A percentile compares a stretch with the other conserved stretches of the same genome.
These are phyloP conservation scores for Exidia glandulosa DNA, from an alignment of 768 basidiomycete species.

Conservation along the genomic window DNA sequence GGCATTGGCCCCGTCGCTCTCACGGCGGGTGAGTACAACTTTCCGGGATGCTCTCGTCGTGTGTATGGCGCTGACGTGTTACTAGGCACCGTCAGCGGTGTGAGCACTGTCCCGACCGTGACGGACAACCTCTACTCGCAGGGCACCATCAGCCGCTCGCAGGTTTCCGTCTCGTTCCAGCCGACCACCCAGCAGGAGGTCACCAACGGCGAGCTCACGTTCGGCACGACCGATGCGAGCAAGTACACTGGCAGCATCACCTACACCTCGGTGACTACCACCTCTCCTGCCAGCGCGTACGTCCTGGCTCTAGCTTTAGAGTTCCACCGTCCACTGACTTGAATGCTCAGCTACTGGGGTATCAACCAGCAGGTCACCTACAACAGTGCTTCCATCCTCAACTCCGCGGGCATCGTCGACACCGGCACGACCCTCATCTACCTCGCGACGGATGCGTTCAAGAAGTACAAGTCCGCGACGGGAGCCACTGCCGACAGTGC, in stretches of 20 bases:
- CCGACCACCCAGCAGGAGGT: conserved; percentile 25
- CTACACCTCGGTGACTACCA: conserved; percentile 31
- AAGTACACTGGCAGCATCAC: conserved; percentile 29
- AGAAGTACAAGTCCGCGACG: background rate
- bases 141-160: conserved; percentile 32
- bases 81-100: conserved; percentile 10
- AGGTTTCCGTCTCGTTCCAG: conserved; percentile 41
- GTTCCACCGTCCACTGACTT: background rate
- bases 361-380: conserved; percentile 34
- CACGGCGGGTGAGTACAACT: conserved; percentile 32
- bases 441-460: background rate
- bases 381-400: conserved; percentile 24
- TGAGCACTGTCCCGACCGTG: conserved; percentile 39
- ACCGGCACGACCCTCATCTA: conserved; percentile 34
- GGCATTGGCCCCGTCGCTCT: conserved; percentile 36
- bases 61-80: no score
- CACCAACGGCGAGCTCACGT: conserved; percentile 45
- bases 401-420: conserved; percentile 36
- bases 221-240: conserved; percentile 38
- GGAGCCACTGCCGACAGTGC: background rate
- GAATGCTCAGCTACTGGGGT: conserved; percentile 29
- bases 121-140: conserved; percentile 45
- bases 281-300: conserved; percentile 34
- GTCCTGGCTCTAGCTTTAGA: background rate
- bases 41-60: no score